Conservation (phyloP, 2,329 filamentous ascomycete species). For the Diaporthe vexans region DNA sequence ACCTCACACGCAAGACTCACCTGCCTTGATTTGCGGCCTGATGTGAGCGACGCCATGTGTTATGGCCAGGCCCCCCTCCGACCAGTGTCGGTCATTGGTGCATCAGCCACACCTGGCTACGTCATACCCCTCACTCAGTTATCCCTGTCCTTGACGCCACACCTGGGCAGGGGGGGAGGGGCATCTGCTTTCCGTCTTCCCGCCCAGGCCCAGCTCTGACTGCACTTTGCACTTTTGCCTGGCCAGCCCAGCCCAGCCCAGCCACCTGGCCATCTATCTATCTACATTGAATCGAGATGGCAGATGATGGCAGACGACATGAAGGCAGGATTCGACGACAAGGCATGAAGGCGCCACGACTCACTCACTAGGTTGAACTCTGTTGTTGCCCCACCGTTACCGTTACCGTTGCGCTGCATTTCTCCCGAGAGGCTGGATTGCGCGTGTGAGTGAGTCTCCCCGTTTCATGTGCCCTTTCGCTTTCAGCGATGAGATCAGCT, state of each 20-base stretch:
- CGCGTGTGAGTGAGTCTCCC: neutral
- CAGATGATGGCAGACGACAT: neutral
- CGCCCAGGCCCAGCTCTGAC: neutral
- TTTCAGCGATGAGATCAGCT: constrained; percentile 8
- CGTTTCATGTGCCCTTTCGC: constrained; percentile 9
- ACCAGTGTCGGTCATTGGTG: constrained; percentile 11
- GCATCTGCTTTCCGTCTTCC: constrained; percentile 5
- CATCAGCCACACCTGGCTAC: constrained; percentile 32
- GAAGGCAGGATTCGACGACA: neutral
- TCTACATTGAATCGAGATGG: constrained; percentile 11
- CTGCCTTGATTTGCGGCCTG: constrained; percentile 24
- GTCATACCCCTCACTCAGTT: constrained; percentile 17
- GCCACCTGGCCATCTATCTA: neutral
- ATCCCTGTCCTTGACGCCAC: constrained; percentile 32
- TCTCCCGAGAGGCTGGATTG: constrained; percentile 3
- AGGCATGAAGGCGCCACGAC: constrained; percentile 18
- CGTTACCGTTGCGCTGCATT: neutral
- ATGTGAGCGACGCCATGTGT: neutral
- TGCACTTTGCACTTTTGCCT: neutral
- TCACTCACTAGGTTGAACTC: constrained; percentile 21
- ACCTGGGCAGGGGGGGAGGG: neutral
- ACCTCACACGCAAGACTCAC: neutral
- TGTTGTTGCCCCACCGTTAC: neutral
- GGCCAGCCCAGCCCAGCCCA: neutral
- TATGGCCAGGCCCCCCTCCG: neutral